These are phyloP conservation scores for Gleditsia sinensis DNA, from an alignment of 306 rosid genomes.

Conservation along the genomic window DNA sequence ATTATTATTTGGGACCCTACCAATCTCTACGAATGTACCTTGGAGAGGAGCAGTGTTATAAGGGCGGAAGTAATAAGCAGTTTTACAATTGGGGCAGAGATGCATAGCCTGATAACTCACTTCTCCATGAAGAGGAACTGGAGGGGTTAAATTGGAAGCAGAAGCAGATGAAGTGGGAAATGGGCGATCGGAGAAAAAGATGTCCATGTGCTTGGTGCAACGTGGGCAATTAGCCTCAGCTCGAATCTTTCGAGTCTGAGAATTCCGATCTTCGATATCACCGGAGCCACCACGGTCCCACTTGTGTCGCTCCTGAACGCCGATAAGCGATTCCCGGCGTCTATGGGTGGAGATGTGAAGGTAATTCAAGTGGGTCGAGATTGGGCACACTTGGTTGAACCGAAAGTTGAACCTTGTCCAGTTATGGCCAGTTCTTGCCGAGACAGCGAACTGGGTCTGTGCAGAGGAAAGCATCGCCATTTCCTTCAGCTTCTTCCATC, in stretches of 20 bases:
- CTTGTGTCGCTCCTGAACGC: slow-evolving; percentile 80
- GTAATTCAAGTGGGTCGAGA: slow-evolving; percentile 60
- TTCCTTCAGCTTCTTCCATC: slow-evolving; percentile 68
- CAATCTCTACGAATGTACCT: slow-evolving; percentile 90
- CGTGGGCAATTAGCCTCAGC: slow-evolving; percentile 95
- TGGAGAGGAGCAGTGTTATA: slow-evolving; percentile 67
- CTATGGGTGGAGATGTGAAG: slow-evolving; percentile 47
- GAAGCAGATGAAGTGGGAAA: slow-evolving; percentile 35
- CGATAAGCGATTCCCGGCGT: slow-evolving; percentile 55
- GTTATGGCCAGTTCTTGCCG: not conserved
- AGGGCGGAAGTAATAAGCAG: slow-evolving; percentile 85
- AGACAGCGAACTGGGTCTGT: slow-evolving; percentile 25
- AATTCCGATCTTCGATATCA: slow-evolving; percentile 37
- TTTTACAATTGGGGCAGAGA: slow-evolving; percentile 85
- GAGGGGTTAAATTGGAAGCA: slow-evolving; percentile 35
- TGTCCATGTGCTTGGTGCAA: slow-evolving; percentile 76
- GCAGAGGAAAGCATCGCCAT: slow-evolving; percentile 37
- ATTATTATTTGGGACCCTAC: slow-evolving; percentile 49
- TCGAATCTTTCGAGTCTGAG: slow-evolving; percentile 66
- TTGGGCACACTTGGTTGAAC: slow-evolving; percentile 44
- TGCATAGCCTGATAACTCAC: slow-evolving; percentile 65
- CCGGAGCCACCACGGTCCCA: slow-evolving; percentile 96
- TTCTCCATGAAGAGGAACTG: slow-evolving; percentile 28
- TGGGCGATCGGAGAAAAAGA: slow-evolving; percentile 65
- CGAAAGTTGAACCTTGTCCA: slow-evolving; percentile 40